phyloP scores from a whole-genome alignment of 192 early-diverging fungal genomes.

The Coemansia reversa region DNA sequence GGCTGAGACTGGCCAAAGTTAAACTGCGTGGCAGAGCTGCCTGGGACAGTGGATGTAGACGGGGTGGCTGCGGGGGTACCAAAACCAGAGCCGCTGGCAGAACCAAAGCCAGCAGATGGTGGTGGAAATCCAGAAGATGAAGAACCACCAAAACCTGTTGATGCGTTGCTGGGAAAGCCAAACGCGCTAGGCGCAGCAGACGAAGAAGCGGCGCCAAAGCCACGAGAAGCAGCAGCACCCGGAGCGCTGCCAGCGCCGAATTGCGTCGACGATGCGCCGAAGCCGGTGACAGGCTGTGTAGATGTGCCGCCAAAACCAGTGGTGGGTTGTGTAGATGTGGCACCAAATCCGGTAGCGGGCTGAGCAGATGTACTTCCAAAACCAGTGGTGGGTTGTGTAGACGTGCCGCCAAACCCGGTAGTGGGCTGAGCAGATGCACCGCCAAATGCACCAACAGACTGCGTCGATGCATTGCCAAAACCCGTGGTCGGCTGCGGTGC shows the following conservation, averaged over 20 bases:
- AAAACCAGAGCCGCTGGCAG: conserved; percentile 16
- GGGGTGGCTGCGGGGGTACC: background rate
- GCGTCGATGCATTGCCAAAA: conserved; percentile 25
- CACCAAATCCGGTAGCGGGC: conserved; percentile 7
- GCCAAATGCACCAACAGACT: conserved; percentile 16
- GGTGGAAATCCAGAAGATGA: conserved; percentile 18
- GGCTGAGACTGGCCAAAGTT: conserved; percentile 32
- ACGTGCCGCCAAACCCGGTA: background rate
- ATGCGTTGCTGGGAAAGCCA: conserved; percentile 20
- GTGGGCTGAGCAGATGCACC: background rate
- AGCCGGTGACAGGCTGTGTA: conserved; percentile 1
- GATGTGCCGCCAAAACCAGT: conserved; percentile 7
- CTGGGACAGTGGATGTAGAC: conserved; percentile 18
- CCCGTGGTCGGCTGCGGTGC: conserved; percentile 8
- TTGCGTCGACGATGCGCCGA: conserved; percentile 7
- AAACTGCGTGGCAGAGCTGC: conserved; percentile 28
- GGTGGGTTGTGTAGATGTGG: background rate
- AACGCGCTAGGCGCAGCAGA: conserved; percentile 18
- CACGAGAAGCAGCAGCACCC: conserved; percentile 1
- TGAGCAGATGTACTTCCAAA: conserved; percentile 18
- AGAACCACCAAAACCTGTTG: conserved; percentile 24
- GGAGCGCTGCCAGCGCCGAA: too few relatives aligned
- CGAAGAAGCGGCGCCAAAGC: conserved; percentile 18
- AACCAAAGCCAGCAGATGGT: conserved; percentile 24
- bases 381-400: conserved; percentile 5